A percentile compares a stretch with the other conserved stretches of the same genome.
Conservation (phyloP, 2,329 filamentous ascomycete genomes). For the Penicillium sp. region DNA sequence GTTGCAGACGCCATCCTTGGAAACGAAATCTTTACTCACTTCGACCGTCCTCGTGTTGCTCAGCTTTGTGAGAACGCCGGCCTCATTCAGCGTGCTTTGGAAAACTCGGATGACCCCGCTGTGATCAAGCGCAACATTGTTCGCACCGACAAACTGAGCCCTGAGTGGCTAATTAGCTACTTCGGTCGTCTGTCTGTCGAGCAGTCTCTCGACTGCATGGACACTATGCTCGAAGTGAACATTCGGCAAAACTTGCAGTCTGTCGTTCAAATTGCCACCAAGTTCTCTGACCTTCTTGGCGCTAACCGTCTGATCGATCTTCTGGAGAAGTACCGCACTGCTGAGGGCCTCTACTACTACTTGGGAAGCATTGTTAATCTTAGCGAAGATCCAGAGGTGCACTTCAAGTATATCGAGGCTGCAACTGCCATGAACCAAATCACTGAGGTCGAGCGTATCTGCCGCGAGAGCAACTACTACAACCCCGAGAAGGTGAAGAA, state of each 20-base stretch:
- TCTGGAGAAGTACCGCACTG: conserved; percentile 95
- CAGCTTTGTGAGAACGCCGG: conserved; percentile 90
- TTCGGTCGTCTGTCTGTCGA: conserved; percentile 95
- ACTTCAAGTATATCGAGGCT: conserved; percentile 99
- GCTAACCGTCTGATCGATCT: conserved; percentile 84
- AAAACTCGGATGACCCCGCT: conserved; percentile 88
- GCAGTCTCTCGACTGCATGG: conserved; percentile 86
- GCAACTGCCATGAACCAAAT: conserved; percentile 91
- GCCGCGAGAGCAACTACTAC: conserved; percentile 84
- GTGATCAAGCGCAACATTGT: conserved; percentile 88
- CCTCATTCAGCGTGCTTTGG: conserved; percentile 78
- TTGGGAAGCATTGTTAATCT: conserved; percentile 96
- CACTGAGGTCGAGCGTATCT: conserved; percentile 94
- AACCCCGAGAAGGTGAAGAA: conserved; percentile 98
- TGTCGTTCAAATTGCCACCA: conserved; percentile 92
- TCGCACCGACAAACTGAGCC: conserved; percentile 75
- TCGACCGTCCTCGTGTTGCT: conserved; percentile 85
- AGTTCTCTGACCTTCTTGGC: conserved; percentile 93
- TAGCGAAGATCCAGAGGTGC: conserved; percentile 89
- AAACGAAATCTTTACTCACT: conserved; percentile 98
- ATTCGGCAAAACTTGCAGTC: conserved; percentile 95
- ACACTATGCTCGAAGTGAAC: conserved; percentile 94
- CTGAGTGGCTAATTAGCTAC: conserved; percentile 87
- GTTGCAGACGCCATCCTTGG: conserved; percentile 96
- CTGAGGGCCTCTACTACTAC: conserved; percentile 97